Base-by-base conservation (phyloP, 2,329 filamentous ascomycete species). In the Calonectria hongkongensis region DNA sequence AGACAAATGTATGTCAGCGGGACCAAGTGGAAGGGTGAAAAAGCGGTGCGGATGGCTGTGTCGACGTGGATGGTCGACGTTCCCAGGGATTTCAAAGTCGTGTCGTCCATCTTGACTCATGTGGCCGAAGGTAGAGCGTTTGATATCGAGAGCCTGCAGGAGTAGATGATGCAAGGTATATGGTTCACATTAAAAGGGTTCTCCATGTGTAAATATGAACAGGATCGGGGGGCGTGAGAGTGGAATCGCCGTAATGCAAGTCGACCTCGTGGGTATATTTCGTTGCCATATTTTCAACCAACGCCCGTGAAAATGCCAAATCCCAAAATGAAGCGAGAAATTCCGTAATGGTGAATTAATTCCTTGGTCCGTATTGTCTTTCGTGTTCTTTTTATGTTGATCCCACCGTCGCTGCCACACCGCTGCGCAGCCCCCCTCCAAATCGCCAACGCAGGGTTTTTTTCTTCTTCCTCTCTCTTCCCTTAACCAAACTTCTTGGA, bases 51-150 rank as follows among this genome's bases (percentile, higher is more conserved):
- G n/a, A 91, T 98, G 77, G 96, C 96, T 0, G 91, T 98, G 50
- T 93, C 94, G 47, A 98, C 94, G 80, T 98, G 95, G 95, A 91
- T 90, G 82, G 93, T 94, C 2, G 88, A 96, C 79, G 88, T 92
- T 0, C 87, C 92, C 60, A 88, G 88, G 72, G 95, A 98, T 81
- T 85, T 93, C 72, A 85, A 84, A 25, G 82, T 95, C n/a, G 89
- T 97, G 18, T 88, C 86, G 73, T 85, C 87, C 6, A 92, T 96
- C 3, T 82, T 98, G 78, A 85, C 86, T 28, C 80, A 83, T 66
- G 87, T 92, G 65, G 86, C 85, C 6, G 77, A 82, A 58, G 81
- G 79, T 1, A 75, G 75, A 12, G 69, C 78, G 43, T 83, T 83
- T 70, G 78, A 82, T 16, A 78, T 82, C 2, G 63, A 73, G 33